Conservation (phyloP, 2,329 filamentous ascomycete species). For the Triangularia setosa region DNA sequence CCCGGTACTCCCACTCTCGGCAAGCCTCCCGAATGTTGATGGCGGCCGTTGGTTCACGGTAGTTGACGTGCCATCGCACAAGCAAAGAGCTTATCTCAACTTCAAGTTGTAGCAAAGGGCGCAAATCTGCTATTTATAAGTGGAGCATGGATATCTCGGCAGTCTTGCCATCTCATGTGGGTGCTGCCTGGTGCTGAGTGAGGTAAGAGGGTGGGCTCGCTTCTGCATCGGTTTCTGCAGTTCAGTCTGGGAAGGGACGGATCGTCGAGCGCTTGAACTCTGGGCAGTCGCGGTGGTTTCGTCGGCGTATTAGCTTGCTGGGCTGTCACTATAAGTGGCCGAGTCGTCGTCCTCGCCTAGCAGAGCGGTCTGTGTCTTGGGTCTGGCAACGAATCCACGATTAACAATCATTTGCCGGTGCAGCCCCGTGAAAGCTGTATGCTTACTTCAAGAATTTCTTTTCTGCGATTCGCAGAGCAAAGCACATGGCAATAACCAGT, state of each 20-base stretch:
- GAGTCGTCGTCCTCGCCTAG: not conserved
- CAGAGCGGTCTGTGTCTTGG: not conserved
- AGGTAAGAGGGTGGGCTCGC: not conserved
- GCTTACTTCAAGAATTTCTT: not conserved
- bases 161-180: not conserved
- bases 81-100: not conserved
- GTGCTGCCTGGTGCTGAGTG: not conserved
- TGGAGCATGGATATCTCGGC: not conserved
- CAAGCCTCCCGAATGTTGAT: not conserved
- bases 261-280: not conserved
- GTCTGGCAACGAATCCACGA: not conserved
- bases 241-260: not conserved
- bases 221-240: not conserved
- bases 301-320: not conserved
- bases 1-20: not conserved
- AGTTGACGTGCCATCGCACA: not conserved
- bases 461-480: not conserved
- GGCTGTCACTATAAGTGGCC: not conserved
- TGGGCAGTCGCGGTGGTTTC: not conserved
- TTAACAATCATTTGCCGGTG: not conserved
- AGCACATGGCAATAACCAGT: constrained; percentile 8
- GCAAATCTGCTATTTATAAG: not conserved
- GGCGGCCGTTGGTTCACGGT: not conserved
- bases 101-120: not conserved
- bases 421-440: not conserved